A percentile compares a stretch with the other conserved stretches of the same genome.
phyloP scores from a whole-genome alignment of 108 stramenopile genomes.

The Discostella stelligeroides region DNA sequence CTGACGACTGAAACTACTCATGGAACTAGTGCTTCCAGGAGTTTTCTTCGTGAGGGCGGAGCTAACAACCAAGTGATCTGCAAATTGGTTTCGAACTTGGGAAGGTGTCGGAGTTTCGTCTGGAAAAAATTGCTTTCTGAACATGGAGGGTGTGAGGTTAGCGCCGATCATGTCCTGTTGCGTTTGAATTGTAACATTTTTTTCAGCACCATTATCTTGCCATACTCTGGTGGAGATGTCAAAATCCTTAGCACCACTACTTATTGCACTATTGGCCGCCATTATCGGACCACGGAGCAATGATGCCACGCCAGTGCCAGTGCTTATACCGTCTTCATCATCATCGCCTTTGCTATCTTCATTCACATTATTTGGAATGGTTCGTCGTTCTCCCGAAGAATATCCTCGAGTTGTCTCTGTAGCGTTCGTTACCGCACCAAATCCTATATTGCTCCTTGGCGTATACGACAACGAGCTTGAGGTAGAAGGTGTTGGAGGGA shows the following conservation, averaged over 20 bases:
- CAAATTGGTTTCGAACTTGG: too few species aligned
- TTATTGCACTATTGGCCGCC: slow-evolving; percentile 28
- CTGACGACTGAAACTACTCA: too few species aligned
- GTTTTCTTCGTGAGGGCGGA: too few species aligned
- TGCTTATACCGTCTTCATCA: slow-evolving; percentile 19
- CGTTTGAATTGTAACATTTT: too few species aligned
- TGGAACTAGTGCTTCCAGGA: too few species aligned
- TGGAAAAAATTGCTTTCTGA: too few species aligned
- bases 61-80: too few species aligned
- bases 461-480: neutral
- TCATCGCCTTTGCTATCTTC: neutral
- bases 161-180: too few species aligned
- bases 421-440: neutral
- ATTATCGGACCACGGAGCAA: slow-evolving; percentile 44
- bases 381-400: neutral
- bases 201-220: too few species aligned
- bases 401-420: neutral
- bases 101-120: too few species aligned
- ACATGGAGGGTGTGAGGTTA: too few species aligned
- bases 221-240: neutral
- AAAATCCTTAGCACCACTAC: neutral
- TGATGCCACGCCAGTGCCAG: slow-evolving; percentile 16
- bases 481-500: neutral
- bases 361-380: neutral
- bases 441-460: neutral